These are phyloP conservation scores for Malus hybrid DNA, from an alignment of 331 rosid species.

Conservation along the genomic window DNA sequence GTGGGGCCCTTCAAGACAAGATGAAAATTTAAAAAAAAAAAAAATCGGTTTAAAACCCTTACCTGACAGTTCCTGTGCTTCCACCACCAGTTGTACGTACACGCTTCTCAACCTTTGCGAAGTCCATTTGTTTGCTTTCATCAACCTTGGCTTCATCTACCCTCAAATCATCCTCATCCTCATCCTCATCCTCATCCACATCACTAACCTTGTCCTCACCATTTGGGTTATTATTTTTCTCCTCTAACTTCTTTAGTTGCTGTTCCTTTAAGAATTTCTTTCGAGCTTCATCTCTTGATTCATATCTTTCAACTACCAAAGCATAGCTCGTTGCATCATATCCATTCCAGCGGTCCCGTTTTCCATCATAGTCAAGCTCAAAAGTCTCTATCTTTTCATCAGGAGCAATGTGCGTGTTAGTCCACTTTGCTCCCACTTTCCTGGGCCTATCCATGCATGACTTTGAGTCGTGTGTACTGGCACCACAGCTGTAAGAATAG, in stretches of 20 bases:
- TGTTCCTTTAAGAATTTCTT: slow-evolving; percentile 39
- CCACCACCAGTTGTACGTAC: slow-evolving; percentile 49
- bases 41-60: not conserved
- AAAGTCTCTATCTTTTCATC: slow-evolving; percentile 42
- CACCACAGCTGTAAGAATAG: slow-evolving; percentile 31
- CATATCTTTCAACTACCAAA: slow-evolving; percentile 35
- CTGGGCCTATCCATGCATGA: slow-evolving; percentile 48
- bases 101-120: slow-evolving; percentile 49
- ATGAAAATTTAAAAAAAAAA: not conserved
- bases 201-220: slow-evolving; percentile 20
- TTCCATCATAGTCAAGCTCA: slow-evolving; percentile 58
- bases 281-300: slow-evolving; percentile 49
- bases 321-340: slow-evolving; percentile 41
- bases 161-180: slow-evolving; percentile 34
- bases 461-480: slow-evolving; percentile 31
- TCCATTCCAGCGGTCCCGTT: slow-evolving; percentile 63
- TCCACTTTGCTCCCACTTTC: slow-evolving; percentile 36
- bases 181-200: slow-evolving; percentile 31
- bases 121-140: slow-evolving; percentile 47
- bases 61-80: slow-evolving; percentile 50
- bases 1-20: not conserved
- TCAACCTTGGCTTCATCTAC: slow-evolving; percentile 52
- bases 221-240: slow-evolving; percentile 28
- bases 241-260: slow-evolving; percentile 35
- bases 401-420: slow-evolving; percentile 38